Conservation (phyloP, 1,139 yeast species). For the Magnusiomyces suaveolens region DNA sequence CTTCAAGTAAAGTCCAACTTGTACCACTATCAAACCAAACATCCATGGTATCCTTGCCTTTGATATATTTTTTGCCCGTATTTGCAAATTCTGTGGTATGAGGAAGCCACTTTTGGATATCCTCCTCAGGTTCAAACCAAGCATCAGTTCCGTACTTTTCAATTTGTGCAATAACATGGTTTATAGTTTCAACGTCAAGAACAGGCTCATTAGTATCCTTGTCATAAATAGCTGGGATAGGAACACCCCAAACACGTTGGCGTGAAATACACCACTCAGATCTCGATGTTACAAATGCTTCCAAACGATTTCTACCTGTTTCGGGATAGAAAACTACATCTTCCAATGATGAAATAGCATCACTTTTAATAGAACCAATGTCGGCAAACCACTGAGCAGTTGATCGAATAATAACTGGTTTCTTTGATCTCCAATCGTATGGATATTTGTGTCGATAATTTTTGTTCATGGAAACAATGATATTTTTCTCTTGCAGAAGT, state of each 20-base stretch:
- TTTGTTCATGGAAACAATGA: constrained; percentile 43
- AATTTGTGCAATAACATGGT: constrained; percentile 45
- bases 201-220: constrained; percentile 51
- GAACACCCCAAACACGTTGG: constrained; percentile 98
- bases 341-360: constrained; percentile 51
- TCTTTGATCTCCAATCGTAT: constrained; percentile 93
- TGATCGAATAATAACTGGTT: constrained; percentile 88
- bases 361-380: constrained; percentile 58
- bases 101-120: constrained; percentile 67
- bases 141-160: constrained; percentile 54
- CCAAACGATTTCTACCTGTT: constrained; percentile 58
- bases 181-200: constrained; percentile 44
- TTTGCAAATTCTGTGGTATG: constrained; percentile 28
- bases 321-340: constrained; percentile 64
- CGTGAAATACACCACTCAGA: constrained; percentile 97
- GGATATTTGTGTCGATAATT: constrained; percentile 78
- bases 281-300: constrained; percentile 65
- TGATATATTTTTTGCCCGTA: constrained; percentile 38
- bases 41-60: constrained; percentile 90
- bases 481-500: constrained; percentile 36
- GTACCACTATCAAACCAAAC: constrained; percentile 99
- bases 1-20: constrained; percentile 65
- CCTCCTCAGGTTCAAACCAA: constrained; percentile 60
- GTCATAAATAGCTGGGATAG: constrained; percentile 76
- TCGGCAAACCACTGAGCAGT: constrained; percentile 97